Conservation (phyloP, 805 yeast genomes). For the Ascoidea asiatica region DNA sequence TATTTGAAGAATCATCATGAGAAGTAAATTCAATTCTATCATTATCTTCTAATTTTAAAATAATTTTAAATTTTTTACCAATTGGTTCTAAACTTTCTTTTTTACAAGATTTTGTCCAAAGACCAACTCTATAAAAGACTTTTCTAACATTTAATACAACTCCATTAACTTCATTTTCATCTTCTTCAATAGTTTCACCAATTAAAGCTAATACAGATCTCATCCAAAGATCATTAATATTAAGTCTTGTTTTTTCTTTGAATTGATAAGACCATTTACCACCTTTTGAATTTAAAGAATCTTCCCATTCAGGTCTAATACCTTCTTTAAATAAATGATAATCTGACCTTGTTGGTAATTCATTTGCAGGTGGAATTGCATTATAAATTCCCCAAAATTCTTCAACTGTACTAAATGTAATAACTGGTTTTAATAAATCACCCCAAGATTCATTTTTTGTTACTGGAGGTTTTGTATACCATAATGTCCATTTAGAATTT, state of each 20-base stretch:
- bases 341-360: constrained; percentile 84
- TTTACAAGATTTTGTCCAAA: constrained; percentile 84
- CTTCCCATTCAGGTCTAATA: constrained; percentile 98
- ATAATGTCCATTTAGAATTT: constrained; percentile 83
- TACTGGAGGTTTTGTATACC: constrained; percentile 93
- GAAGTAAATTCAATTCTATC: constrained; percentile 72
- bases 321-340: constrained; percentile 91
- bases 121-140: constrained; percentile 68
- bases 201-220: constrained; percentile 77
- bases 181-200: constrained; percentile 88
- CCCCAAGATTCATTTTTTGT: constrained; percentile 78
- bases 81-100: constrained; percentile 51
- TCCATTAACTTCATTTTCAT: constrained; percentile 81
- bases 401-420: constrained; percentile 87
- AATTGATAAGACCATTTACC: constrained; percentile 88
- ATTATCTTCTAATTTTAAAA: constrained; percentile 58
- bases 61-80: constrained; percentile 80
- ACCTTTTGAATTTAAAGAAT: constrained; percentile 71
- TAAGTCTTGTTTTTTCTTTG: constrained; percentile 40
- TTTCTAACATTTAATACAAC: constrained; percentile 83
- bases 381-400: constrained; percentile 98
- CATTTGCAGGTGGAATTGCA: constrained; percentile 83
- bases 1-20: constrained; percentile 31
- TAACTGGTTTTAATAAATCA: constrained; percentile 84
- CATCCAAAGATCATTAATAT: constrained; percentile 86